Evolutionary conservation across 129 eudicot species (phyloP), one percentile per base, ranked within the genome.

Genomic region (Lactuca saligna): DNA sequence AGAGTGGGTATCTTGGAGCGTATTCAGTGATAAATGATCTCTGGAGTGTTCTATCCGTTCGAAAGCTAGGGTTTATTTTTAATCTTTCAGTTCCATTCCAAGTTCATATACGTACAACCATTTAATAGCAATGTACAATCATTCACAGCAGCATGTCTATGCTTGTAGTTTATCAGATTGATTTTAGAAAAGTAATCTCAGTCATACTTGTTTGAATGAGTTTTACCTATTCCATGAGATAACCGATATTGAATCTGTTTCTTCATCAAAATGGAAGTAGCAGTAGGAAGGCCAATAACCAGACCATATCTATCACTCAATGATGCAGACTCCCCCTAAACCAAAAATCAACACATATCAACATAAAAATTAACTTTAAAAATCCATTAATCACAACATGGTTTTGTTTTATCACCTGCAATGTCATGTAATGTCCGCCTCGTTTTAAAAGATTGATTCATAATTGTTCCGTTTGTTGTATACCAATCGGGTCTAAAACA

Each of bases 401-500:
- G 48, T 14, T 42, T 50, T 13, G 4, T 16, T 20, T 20, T 58
- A 35, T 46, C 79, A 93, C 99, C 91, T 93, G 99, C 76, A 93
- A 74, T 49, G 97, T 89, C 99, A 93, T 89, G 72, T 93, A 93
- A 75, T 87, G 90, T 57, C 97, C 99, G 8, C 97, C 99, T 80
- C 85, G 81, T 82, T 85, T 93, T 69, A 93, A 79, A 48, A 93
- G 72, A 78, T 81, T 87, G 48, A 87, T 75, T 35, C 95, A 92
- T 61, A 89, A 16, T 73, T 67, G 85, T 64, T 93, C 99, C 0
- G 99, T 93, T 69, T 87, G 92, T 50, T 85, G 93, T 76, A 85
- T 78, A 9, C 99, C 99, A 55, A 93, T 82, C 20, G 99, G 89
- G 78, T 93, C 99, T 59, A 93, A 77, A 32, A 90, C 97, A 80